These are phyloP conservation scores for Oenanthe sinensis DNA, from an alignment of 129 eudicot species.

Conservation along the genomic window DNA sequence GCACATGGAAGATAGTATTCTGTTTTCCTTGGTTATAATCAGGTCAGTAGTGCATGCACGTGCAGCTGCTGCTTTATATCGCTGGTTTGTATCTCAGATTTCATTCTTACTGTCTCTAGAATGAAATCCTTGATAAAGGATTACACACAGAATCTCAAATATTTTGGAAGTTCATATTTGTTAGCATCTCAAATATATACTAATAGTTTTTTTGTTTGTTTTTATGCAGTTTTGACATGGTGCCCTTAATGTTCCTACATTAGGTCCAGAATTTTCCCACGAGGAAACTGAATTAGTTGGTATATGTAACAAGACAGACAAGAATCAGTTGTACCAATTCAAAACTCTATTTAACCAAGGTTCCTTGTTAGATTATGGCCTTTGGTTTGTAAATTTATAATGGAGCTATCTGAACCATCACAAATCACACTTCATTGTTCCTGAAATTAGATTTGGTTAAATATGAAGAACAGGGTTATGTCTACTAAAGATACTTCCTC, in stretches of 20 bases:
- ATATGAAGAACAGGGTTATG: neutral
- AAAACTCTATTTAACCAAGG: neutral
- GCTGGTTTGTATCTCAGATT: neutral
- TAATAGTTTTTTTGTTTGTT: neutral
- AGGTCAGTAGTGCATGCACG: conserved; percentile 1
- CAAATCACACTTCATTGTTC: neutral
- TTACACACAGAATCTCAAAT: neutral
- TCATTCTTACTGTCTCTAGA: neutral
- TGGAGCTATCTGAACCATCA: neutral
- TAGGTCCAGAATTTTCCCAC: neutral
- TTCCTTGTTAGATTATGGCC: neutral
- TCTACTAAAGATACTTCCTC: neutral
- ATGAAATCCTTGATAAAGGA: neutral
- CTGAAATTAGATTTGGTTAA: neutral
- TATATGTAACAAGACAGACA: neutral
- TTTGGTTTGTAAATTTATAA: neutral
- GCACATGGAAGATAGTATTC: conserved; percentile 17
- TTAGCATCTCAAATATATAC: neutral
- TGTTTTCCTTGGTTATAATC: neutral
- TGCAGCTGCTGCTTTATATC: neutral
- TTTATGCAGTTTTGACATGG: neutral
- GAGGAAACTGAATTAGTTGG: neutral
- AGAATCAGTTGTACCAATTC: neutral
- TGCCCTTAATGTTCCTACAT: neutral
- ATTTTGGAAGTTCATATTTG: neutral